Percentiles rank a stretch among this genome's conserved stretches.
Evolutionary conservation across 345 rosid species (phyloP).

Genomic region (Mangifera indica): DNA sequence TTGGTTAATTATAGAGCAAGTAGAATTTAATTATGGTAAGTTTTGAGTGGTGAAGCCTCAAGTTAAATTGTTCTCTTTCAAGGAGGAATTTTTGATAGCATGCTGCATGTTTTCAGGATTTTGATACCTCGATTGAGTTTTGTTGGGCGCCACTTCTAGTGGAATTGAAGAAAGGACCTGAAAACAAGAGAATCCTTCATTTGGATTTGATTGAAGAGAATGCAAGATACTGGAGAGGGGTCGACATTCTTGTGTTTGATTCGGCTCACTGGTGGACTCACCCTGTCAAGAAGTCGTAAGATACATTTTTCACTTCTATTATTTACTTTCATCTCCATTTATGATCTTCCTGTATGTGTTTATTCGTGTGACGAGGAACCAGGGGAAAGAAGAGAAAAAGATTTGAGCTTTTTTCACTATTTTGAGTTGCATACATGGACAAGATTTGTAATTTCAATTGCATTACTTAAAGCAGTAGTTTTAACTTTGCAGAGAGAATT

Average conservation of each 20-base stretch:
- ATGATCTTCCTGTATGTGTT: neutral
- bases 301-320: neutral
- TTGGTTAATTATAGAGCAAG: too few species aligned
- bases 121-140: constrained; percentile 74
- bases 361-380: neutral
- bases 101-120: constrained; percentile 49
- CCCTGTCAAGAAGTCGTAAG: constrained; percentile 72
- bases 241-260: constrained; percentile 82
- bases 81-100: neutral
- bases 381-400: neutral
- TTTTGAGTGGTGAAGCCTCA: too few species aligned
- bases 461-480: too few species aligned
- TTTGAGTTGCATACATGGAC: neutral
- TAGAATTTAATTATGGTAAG: too few species aligned
- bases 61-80: too few species aligned
- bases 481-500: neutral
- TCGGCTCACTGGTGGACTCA: constrained; percentile 99
- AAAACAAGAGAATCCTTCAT: constrained; percentile 64
- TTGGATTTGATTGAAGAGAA: constrained; percentile 87
- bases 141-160: constrained; percentile 95
- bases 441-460: neutral
- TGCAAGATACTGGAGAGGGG: constrained; percentile 88
- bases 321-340: neutral
- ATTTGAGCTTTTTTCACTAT: neutral
- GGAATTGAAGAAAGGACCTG: constrained; percentile 59